phyloP scores from a whole-genome alignment of 78 protist species.

The Acrasis kona region DNA sequence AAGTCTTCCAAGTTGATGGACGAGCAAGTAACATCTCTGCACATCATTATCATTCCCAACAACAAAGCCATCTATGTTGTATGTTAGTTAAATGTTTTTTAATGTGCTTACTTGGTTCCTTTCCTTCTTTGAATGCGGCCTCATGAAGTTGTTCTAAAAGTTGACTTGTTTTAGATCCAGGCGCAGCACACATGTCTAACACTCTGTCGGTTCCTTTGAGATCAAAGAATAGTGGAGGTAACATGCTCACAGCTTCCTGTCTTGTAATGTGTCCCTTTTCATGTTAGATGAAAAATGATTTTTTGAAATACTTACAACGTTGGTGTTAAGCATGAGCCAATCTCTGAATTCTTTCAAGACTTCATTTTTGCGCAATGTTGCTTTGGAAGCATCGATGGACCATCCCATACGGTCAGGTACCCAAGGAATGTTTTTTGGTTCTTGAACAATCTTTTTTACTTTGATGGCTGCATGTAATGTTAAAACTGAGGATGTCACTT shows the following conservation, averaged over 20 bases:
- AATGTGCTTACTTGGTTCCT: too few relatives aligned
- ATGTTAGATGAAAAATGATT: not conserved
- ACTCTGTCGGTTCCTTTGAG: constrained; percentile 36
- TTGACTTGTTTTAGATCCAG: constrained; percentile 96
- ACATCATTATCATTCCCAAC: constrained; percentile 91
- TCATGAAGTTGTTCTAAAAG: constrained; percentile 63
- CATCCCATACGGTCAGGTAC: not conserved
- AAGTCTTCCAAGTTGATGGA: constrained; percentile 66
- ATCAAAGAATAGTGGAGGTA: constrained; percentile 43
- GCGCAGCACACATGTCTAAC: constrained; percentile 98
- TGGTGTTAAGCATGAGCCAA: too few relatives aligned
- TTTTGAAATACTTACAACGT: not conserved
- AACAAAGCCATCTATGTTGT: too few relatives aligned
- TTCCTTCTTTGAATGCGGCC: constrained; percentile 14
- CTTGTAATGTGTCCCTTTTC: not conserved
- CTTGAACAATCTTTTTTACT: too few relatives aligned
- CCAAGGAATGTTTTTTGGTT: not conserved
- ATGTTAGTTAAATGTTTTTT: too few relatives aligned
- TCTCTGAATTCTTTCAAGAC: too few relatives aligned
- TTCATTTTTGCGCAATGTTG: not conserved
- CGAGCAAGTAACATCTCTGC: constrained; percentile 80
- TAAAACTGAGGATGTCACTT: too few relatives aligned
- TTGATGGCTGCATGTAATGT: too few relatives aligned
- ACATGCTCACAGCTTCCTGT: constrained; percentile 57
- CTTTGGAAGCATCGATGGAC: not conserved